Evolutionary conservation across 495 filamentous ascomycete species (phyloP).

Genomic region (Penicillium egyptiacum): DNA sequence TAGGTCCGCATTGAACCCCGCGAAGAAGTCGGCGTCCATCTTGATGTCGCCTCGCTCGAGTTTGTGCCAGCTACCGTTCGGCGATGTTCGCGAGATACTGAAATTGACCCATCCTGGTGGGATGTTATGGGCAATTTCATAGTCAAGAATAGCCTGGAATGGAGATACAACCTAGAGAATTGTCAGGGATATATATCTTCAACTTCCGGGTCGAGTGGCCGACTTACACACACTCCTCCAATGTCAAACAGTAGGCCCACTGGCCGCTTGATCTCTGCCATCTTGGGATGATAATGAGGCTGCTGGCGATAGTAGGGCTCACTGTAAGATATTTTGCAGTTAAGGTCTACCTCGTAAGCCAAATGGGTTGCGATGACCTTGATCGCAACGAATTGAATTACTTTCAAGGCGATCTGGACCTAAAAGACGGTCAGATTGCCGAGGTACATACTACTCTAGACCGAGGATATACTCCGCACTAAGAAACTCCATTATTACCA

Average conservation of each 20-base stretch:
- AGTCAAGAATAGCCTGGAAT: slow-evolving; percentile 87
- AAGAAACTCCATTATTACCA: neutral
- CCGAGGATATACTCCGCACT: slow-evolving; percentile 15
- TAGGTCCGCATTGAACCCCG: slow-evolving; percentile 73
- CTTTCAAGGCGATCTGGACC: slow-evolving; percentile 9
- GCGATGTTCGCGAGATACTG: slow-evolving; percentile 74
- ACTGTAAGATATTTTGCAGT: neutral
- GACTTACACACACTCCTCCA: slow-evolving; percentile 89
- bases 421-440: slow-evolving; percentile 17
- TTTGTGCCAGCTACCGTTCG: slow-evolving; percentile 84
- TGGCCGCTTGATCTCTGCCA: slow-evolving; percentile 51
- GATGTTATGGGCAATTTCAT: slow-evolving; percentile 72
- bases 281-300: slow-evolving; percentile 13
- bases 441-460: slow-evolving; percentile 21
- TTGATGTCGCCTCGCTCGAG: slow-evolving; percentile 74
- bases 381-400: slow-evolving; percentile 11
- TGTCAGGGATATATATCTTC: neutral
- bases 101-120: slow-evolving; percentile 88
- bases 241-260: slow-evolving; percentile 93
- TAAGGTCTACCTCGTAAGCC: neutral
- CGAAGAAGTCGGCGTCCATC: slow-evolving; percentile 73
- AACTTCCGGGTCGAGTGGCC: neutral
- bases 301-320: neutral
- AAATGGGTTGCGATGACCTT: neutral
- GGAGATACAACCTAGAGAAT: slow-evolving; percentile 75